Evolutionary conservation across 208 protist species (phyloP).

Genomic region (Leptomonas seymouri): DNA sequence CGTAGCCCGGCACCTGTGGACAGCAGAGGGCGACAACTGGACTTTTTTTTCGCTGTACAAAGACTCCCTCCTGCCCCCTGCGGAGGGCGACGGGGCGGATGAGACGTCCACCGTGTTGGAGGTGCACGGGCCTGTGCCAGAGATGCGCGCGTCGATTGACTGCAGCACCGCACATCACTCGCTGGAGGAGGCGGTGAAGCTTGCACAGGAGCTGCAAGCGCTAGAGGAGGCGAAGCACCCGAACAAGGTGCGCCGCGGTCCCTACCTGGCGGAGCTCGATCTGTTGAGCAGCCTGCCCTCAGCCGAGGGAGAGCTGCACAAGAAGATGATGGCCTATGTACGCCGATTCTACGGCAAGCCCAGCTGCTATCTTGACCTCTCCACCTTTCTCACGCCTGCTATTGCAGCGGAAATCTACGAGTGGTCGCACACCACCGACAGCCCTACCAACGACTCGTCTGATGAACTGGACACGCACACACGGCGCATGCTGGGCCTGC

Average conservation of each 20-base stretch:
- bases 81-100: conserved; percentile 7
- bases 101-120: conserved; percentile 18
- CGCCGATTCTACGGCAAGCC: conserved; percentile 72
- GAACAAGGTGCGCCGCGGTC: conserved; percentile 60
- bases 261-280: conserved; percentile 79
- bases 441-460: not conserved
- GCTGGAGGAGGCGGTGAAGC: conserved; percentile 51
- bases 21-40: conserved; percentile 81
- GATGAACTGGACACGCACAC: conserved; percentile 47
- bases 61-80: conserved; percentile 40
- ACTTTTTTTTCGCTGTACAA: conserved; percentile 65
- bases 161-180: conserved; percentile 42
- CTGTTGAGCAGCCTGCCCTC: conserved; percentile 46
- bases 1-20: conserved; percentile 62
- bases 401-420: conserved; percentile 56
- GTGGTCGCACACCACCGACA: conserved; percentile 44
- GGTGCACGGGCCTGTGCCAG: conserved; percentile 21
- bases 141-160: conserved; percentile 44
- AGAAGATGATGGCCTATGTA: conserved; percentile 64
- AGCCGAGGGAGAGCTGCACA: conserved; percentile 32
- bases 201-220: conserved; percentile 44
- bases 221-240: conserved; percentile 31
- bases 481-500: conserved; percentile 69
- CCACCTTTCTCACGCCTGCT: conserved; percentile 65
- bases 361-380: conserved; percentile 86